phyloP scores from a whole-genome alignment of 805 yeast genomes.

The Metschnikowia amazonensis region DNA sequence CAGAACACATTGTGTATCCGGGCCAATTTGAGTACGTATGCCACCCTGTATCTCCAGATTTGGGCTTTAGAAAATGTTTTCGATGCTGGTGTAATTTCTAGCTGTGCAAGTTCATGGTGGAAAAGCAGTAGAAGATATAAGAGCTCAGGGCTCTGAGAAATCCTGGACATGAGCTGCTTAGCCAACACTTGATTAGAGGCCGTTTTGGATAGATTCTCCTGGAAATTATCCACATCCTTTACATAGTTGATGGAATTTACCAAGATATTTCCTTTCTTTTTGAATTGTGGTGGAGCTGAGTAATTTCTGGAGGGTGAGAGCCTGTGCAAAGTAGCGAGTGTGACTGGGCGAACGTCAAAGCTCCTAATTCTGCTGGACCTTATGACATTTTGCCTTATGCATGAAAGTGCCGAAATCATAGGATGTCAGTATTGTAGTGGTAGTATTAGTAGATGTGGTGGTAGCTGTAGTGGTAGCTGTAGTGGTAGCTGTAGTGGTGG shows the following conservation, averaged over 20 bases:
- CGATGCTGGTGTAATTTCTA: constrained; percentile 24
- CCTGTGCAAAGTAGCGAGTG: background rate
- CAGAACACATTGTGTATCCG: constrained; percentile 34
- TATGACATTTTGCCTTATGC: background rate
- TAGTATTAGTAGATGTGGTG: background rate
- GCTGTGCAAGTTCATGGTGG: constrained; percentile 27
- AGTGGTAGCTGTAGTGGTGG: background rate
- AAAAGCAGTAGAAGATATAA: constrained; percentile 29
- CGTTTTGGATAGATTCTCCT: constrained; percentile 18
- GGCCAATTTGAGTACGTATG: constrained; percentile 23
- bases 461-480: background rate
- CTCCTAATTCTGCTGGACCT: background rate
- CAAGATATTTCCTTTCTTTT: constrained; percentile 9
- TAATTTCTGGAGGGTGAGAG: background rate
- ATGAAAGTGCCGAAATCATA: background rate
- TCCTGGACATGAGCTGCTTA: constrained; percentile 21
- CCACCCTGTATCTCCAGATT: constrained; percentile 18
- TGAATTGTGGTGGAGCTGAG: constrained; percentile 14
- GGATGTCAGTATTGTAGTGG: background rate
- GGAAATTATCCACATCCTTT: constrained; percentile 27
- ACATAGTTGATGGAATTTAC: constrained; percentile 25
- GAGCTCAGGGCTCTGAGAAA: constrained; percentile 27
- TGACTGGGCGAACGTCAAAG: background rate
- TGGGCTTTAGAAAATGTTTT: constrained; percentile 8
- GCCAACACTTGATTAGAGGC: constrained; percentile 23